A percentile compares a stretch with the other conserved stretches of the same genome.
Conservation (phyloP, 2,329 filamentous ascomycete genomes). For the Apiospora hydei region DNA sequence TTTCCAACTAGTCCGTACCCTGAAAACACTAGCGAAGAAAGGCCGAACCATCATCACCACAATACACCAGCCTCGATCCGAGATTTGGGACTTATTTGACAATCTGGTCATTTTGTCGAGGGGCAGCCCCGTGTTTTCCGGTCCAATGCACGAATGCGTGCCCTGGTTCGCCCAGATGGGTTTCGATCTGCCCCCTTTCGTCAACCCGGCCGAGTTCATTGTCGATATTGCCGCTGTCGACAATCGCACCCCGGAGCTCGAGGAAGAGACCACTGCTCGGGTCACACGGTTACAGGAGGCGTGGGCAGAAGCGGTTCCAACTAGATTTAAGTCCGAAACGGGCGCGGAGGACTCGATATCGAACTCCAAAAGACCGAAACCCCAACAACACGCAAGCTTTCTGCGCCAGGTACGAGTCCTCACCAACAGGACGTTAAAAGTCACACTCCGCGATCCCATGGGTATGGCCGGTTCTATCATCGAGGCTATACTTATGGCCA, state of each 20-base stretch:
- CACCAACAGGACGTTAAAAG: constrained; percentile 72
- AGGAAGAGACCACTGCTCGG: constrained; percentile 63
- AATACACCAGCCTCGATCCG: constrained; percentile 79
- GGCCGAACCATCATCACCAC: constrained; percentile 77
- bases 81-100: constrained; percentile 82
- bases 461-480: constrained; percentile 75
- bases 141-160: constrained; percentile 62
- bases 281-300: constrained; percentile 67
- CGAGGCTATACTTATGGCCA: constrained; percentile 74
- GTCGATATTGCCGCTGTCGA: constrained; percentile 80
- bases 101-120: constrained; percentile 72
- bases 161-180: constrained; percentile 69
- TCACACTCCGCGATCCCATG: constrained; percentile 79
- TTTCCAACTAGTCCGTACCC: constrained; percentile 73
- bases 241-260: constrained; percentile 71
- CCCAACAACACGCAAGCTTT: constrained; percentile 59
- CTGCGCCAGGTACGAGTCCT: constrained; percentile 69
- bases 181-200: constrained; percentile 70
- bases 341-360: constrained; percentile 26
- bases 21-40: constrained; percentile 72
- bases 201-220: constrained; percentile 80
- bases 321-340: constrained; percentile 35
- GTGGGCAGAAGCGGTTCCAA: constrained; percentile 58
- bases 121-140: constrained; percentile 74
- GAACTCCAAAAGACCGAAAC: constrained; percentile 30